These are phyloP conservation scores for Teratosphaeria gauchensis DNA, from an alignment of 2,329 filamentous ascomycete genomes.

Conservation along the genomic window DNA sequence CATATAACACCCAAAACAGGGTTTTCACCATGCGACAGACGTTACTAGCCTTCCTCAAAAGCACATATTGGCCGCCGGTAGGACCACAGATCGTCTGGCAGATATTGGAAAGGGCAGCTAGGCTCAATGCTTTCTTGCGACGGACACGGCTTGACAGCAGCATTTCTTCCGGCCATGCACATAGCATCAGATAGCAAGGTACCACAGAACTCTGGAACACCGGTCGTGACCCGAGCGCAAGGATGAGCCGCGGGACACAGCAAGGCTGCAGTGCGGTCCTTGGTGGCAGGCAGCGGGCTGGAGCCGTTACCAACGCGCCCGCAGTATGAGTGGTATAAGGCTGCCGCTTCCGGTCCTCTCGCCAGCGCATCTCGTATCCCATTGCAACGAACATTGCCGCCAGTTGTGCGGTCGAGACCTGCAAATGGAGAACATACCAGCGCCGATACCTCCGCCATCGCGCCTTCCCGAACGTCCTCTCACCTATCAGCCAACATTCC, in stretches of 20 bases:
- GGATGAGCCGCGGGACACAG: background rate
- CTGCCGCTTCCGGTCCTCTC: background rate
- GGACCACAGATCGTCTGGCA: background rate
- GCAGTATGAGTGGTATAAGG: background rate
- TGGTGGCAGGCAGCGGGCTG: background rate
- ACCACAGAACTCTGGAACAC: background rate
- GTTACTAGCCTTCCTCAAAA: background rate
- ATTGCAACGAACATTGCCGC: background rate
- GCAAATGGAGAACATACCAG: background rate
- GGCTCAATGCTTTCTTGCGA: background rate
- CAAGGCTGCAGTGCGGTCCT: background rate
- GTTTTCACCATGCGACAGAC: background rate
- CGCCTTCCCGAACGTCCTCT: background rate
- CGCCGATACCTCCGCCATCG: background rate
- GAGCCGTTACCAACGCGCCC: background rate
- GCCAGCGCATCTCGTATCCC: background rate
- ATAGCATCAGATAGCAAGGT: background rate
- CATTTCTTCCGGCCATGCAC: background rate
- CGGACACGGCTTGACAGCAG: background rate
- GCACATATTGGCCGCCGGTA: background rate
- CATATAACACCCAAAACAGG: background rate
- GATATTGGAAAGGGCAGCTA: background rate
- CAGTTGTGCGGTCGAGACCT: background rate
- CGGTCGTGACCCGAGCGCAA: background rate
- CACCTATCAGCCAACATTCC: background rate